These are phyloP conservation scores for Mucor circinelloides DNA, from an alignment of 371 early-diverging fungal species.

Conservation along the genomic window DNA sequence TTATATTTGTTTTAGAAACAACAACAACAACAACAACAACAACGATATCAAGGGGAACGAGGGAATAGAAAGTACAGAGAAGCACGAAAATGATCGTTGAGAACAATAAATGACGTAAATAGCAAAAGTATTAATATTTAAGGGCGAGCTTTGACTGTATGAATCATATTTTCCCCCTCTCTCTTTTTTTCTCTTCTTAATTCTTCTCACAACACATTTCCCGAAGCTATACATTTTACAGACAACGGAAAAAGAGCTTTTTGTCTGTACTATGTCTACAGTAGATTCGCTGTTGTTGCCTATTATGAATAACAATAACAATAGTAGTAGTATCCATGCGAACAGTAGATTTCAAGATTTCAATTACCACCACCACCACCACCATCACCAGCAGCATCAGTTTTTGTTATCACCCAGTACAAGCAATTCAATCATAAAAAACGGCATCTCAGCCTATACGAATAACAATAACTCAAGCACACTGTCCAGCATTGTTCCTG, in stretches of 20 bases:
- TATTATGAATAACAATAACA: neutral
- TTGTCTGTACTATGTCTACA: neutral
- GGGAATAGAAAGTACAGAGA: neutral
- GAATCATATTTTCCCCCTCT: neutral
- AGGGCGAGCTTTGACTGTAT: neutral
- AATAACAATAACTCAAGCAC: neutral
- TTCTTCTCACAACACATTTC: neutral
- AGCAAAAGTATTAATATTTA: neutral
- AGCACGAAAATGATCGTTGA: neutral
- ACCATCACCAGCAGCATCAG: neutral
- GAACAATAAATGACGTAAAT: neutral
- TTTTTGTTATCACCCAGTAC: conserved; percentile 3
- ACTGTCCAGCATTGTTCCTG: neutral
- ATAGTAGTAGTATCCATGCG: neutral
- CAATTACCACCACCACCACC: neutral
- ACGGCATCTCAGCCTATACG: neutral
- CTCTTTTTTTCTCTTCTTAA: neutral
- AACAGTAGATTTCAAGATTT: neutral
- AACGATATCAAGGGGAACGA: neutral
- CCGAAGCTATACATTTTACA: neutral
- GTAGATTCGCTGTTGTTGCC: neutral
- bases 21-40: neutral
- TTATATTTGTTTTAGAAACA: neutral
- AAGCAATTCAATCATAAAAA: neutral
- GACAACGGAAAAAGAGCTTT: neutral